Percentiles rank a stretch among this genome's conserved stretches.
Conservation (phyloP, 2,329 filamentous ascomycete species). For the Dactylellina drechsleri region DNA sequence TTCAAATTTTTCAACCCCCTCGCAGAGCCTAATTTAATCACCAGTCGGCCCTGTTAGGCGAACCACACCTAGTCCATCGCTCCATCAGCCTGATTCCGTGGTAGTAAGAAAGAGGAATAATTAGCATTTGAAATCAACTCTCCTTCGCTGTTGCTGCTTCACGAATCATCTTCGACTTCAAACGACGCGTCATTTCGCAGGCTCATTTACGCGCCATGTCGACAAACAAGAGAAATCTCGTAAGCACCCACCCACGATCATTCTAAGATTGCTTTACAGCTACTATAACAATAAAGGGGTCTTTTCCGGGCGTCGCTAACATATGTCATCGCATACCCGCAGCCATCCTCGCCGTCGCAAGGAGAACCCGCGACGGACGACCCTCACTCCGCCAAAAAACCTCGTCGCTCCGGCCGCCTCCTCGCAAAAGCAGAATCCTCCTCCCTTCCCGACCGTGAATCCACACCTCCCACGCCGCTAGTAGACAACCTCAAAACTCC, state of each 20-base stretch:
- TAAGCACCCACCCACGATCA: conserved; percentile 10
- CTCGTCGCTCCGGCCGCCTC: conserved; percentile 79
- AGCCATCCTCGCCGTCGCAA: conserved; percentile 45
- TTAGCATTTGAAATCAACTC: not conserved
- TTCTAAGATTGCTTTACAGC: not conserved
- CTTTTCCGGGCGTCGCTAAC: conserved; percentile 1
- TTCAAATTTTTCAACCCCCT: not conserved
- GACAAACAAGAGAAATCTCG: conserved; percentile 52
- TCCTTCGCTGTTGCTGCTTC: not conserved
- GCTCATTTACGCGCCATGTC: conserved; percentile 53
- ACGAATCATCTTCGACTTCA: not conserved
- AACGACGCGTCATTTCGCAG: conserved; percentile 32
- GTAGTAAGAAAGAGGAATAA: too few species aligned
- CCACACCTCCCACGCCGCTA: conserved; percentile 86
- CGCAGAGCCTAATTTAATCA: too few species aligned
- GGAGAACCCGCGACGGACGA: conserved; percentile 22
- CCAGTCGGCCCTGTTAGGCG: conserved; percentile 11
- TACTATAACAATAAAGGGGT: not conserved
- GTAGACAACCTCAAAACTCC: conserved; percentile 62
- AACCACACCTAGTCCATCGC: not conserved
- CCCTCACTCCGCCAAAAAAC: conserved; percentile 73
- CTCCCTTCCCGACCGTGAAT: conserved; percentile 68
- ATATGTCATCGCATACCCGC: conserved; percentile 1
- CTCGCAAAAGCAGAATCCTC: conserved; percentile 66
- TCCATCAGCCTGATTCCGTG: not conserved